Percentiles rank a stretch among this genome's conserved stretches.
Conservation (phyloP, 2,329 filamentous ascomycete genomes). For the Cercospora canescens region DNA sequence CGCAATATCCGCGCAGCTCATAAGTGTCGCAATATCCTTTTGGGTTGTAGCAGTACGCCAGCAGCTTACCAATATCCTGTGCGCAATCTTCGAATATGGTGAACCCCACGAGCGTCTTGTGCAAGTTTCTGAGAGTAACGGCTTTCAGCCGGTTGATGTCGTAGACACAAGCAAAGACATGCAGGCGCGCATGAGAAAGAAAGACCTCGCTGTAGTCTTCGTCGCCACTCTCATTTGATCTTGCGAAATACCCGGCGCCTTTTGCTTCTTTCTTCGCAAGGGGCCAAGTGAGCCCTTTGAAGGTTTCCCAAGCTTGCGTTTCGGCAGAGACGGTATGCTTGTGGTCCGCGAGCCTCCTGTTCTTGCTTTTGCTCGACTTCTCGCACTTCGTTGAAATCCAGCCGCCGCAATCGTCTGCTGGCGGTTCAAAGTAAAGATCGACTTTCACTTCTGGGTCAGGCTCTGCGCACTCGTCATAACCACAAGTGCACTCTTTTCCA, state of each 20-base stretch:
- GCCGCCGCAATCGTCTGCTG: background rate
- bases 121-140: constrained; percentile 7
- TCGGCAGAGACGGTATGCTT: background rate
- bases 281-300: background rate
- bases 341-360: background rate
- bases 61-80: background rate
- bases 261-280: background rate
- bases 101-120: constrained; percentile 5
- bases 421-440: background rate
- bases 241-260: constrained; percentile 31
- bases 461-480: background rate
- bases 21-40: background rate
- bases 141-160: background rate
- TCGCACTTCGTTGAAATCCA: too few relatives aligned
- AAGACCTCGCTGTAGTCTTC: constrained; percentile 15
- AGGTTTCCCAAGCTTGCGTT: background rate
- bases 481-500: background rate
- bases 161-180: constrained; percentile 12
- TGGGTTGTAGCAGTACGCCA: constrained; percentile 7
- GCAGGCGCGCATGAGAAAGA: constrained; percentile 11
- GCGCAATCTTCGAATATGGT: background rate
- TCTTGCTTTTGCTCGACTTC: background rate
- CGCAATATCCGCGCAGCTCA: background rate
- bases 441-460: background rate
- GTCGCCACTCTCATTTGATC: background rate